Percentiles rank a stretch among this genome's conserved stretches.
Conservation (phyloP, 2,329 filamentous ascomycete species). For the Aspergillus sergii region DNA sequence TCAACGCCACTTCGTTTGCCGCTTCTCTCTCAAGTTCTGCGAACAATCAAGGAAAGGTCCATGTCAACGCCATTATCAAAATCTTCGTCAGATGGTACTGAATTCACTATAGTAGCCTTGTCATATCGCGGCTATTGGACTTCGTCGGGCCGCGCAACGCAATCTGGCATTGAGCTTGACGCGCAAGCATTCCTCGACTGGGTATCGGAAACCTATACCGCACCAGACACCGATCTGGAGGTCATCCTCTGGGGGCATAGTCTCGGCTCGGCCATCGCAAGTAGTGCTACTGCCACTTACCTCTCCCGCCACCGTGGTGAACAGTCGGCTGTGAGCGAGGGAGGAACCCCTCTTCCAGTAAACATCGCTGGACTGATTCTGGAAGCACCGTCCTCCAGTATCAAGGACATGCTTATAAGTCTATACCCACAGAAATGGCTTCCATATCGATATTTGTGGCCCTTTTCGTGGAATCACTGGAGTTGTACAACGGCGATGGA, state of each 20-base stretch:
- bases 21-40: slow-evolving; percentile 50
- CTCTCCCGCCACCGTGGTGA: slow-evolving; percentile 23
- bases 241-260: slow-evolving; percentile 77
- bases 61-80: neutral
- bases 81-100: neutral
- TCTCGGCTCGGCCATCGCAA: slow-evolving; percentile 72
- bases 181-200: slow-evolving; percentile 66
- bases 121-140: slow-evolving; percentile 77
- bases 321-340: too few relatives aligned
- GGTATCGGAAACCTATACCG: slow-evolving; percentile 52
- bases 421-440: slow-evolving; percentile 80
- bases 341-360: too few relatives aligned
- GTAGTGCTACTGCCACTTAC: slow-evolving; percentile 57
- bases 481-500: slow-evolving; percentile 48
- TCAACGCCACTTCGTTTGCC: slow-evolving; percentile 39
- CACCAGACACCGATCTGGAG: slow-evolving; percentile 23
- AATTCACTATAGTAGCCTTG: slow-evolving; percentile 50
- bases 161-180: slow-evolving; percentile 70
- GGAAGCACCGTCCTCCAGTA: slow-evolving; percentile 75
- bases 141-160: slow-evolving; percentile 70
- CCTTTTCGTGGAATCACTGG: slow-evolving; percentile 68
- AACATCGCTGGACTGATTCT: slow-evolving; percentile 59
- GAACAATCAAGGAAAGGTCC: slow-evolving; percentile 20
- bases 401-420: slow-evolving; percentile 69
- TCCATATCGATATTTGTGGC: slow-evolving; percentile 74